phyloP scores from a whole-genome alignment of 176 grass and related monocot species.

The Neostapfia colusana region DNA sequence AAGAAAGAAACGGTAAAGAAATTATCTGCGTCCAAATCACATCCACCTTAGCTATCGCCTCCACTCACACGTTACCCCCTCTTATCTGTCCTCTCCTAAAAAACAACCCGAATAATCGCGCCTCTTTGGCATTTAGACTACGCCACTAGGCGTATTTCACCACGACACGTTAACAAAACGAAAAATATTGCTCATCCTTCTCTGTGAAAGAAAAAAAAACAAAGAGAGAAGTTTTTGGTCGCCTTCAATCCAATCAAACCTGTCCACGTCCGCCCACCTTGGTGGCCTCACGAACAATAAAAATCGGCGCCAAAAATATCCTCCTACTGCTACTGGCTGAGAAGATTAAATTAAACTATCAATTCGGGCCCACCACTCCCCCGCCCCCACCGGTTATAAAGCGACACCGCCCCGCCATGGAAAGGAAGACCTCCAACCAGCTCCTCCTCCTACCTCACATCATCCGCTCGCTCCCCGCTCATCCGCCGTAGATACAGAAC shows the following conservation, averaged over 20 bases:
- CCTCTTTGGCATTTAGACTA: neutral
- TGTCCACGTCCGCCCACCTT: constrained; percentile 27
- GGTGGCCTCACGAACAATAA: constrained; percentile 3
- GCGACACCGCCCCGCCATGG: constrained; percentile 30
- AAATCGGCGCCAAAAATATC: constrained; percentile 33
- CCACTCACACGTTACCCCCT: constrained; percentile 6
- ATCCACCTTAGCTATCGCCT: constrained; percentile 19
- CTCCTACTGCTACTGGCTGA: neutral
- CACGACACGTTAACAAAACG: neutral
- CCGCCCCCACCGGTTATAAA: constrained; percentile 52
- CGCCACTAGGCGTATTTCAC: neutral
- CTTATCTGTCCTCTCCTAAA: neutral
- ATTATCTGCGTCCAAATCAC: constrained; percentile 1
- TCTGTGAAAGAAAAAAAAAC: neutral
- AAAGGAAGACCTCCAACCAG: neutral
- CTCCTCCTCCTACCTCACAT: neutral
- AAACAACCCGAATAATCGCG: neutral
- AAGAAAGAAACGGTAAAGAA: neutral
- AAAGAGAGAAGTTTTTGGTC: neutral
- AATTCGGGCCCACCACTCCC: constrained; percentile 32
- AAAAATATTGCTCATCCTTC: neutral
- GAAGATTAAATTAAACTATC: neutral
- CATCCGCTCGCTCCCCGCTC: neutral
- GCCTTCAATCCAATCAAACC: constrained; percentile 3
- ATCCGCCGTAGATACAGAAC: neutral